Conservation (phyloP, 805 yeast species). For the Yamadazyma phyllophila region DNA sequence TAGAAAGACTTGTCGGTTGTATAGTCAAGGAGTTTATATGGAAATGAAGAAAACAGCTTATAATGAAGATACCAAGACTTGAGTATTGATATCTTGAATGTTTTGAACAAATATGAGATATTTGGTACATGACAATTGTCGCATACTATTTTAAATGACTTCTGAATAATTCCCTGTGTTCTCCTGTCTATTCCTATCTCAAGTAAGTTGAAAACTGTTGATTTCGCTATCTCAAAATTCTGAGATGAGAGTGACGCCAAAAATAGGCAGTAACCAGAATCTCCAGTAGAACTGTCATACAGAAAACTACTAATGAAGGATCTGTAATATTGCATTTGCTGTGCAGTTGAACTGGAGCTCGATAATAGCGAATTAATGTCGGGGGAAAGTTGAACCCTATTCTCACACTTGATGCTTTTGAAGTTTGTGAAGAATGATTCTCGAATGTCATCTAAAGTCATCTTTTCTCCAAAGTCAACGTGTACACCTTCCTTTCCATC, state of each 20-base stretch:
- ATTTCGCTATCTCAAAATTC: slow-evolving; percentile 5
- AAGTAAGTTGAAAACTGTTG: slow-evolving; percentile 11
- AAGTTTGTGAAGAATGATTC: slow-evolving; percentile 1
- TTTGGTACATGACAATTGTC: background rate
- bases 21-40: slow-evolving; percentile 40
- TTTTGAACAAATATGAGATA: background rate
- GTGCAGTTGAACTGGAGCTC: background rate
- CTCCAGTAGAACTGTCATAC: background rate
- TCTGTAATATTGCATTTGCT: slow-evolving; percentile 9
- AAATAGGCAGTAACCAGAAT: slow-evolving; percentile 11
- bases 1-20: background rate
- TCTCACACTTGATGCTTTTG: slow-evolving; percentile 4
- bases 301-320: slow-evolving; percentile 4
- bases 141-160: slow-evolving; percentile 3
- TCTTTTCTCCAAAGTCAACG: slow-evolving; percentile 4
- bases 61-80: slow-evolving; percentile 43
- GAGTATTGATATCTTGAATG: slow-evolving; percentile 31
- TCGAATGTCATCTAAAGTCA: background rate
- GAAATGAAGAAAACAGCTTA: slow-evolving; percentile 35
- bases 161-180: background rate
- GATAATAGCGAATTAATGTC: slow-evolving; percentile 7
- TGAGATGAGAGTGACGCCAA: slow-evolving; percentile 6
- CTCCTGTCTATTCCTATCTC: slow-evolving; percentile 5
- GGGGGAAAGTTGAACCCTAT: slow-evolving; percentile 3
- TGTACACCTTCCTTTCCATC: background rate